A percentile compares a stretch with the other conserved stretches of the same genome.
Evolutionary conservation across 1,284 basidiomycete species (phyloP).

Genomic region (Naganishia sp.): DNA sequence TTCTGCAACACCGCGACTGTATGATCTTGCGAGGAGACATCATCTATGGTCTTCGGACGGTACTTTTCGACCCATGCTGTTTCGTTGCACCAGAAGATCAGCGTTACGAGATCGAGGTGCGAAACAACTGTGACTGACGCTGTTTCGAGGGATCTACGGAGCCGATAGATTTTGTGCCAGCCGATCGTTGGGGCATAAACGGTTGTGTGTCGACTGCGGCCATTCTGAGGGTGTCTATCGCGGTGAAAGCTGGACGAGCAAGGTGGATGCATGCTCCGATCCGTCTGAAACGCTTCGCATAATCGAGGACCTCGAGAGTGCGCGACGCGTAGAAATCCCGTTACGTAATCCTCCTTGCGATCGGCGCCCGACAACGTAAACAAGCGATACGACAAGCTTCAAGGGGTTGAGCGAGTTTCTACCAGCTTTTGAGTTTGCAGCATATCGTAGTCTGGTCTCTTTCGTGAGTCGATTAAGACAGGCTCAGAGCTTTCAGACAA

Average conservation of each 20-base stretch:
- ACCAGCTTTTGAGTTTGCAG: not conserved
- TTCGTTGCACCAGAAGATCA: not conserved
- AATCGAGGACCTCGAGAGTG: not conserved
- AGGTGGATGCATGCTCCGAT: not conserved
- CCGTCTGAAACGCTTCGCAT: not conserved
- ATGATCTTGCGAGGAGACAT: constrained; percentile 95
- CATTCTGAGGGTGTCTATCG: not conserved
- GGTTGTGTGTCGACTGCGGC: constrained; percentile 25
- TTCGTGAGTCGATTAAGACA: too few relatives aligned
- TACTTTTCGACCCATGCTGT: constrained; percentile 37
- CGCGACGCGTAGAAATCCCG: constrained; percentile 11
- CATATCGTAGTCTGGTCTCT: too few relatives aligned
- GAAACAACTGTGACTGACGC: constrained; percentile 21
- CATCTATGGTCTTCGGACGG: constrained; percentile 95
- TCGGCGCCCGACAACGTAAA: constrained; percentile 8
- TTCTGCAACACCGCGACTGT: constrained; percentile 90
- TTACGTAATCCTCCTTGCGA: constrained; percentile 10
- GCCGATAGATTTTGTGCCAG: constrained; percentile 16
- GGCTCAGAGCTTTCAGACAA: not conserved
- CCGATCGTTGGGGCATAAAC: constrained; percentile 8
- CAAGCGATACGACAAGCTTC: not conserved
- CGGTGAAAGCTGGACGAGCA: not conserved
- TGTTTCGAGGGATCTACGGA: constrained; percentile 32
- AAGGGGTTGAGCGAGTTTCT: constrained; percentile 14
- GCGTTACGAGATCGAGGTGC: too few relatives aligned